Evolutionary conservation across 176 grass and related monocot species (phyloP).

Genomic region (Lolium multiflorum): DNA sequence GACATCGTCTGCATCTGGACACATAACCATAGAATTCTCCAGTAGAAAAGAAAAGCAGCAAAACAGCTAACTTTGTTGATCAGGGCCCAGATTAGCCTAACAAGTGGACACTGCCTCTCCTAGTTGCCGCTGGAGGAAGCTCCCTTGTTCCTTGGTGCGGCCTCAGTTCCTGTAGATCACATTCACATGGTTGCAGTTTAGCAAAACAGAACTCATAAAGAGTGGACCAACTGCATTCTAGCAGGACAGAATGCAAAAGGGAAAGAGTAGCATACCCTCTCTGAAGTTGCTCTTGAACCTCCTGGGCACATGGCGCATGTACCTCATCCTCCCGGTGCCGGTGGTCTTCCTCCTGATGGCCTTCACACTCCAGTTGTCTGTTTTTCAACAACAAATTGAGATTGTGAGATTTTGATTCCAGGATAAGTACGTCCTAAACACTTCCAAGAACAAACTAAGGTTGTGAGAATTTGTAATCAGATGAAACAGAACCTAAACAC

Average conservation of each 20-base stretch:
- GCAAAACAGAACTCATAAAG: background rate
- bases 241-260: background rate
- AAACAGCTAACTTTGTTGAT: constrained; percentile 37
- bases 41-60: constrained; percentile 37
- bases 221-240: too few species aligned
- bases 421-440: too few species aligned
- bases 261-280: constrained; percentile 61
- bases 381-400: background rate
- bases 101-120: background rate
- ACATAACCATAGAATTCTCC: constrained; percentile 29
- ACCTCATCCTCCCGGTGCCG: constrained; percentile 85
- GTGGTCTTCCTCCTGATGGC: constrained; percentile 92
- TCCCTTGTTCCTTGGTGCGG: constrained; percentile 69
- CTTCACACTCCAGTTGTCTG: constrained; percentile 95
- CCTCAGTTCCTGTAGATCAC: constrained; percentile 49
- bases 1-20: constrained; percentile 20
- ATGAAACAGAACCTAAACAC: background rate
- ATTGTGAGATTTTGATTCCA: background rate
- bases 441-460: too few species aligned
- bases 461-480: too few species aligned
- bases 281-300: constrained; percentile 94
- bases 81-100: background rate
- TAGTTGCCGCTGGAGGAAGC: constrained; percentile 57
- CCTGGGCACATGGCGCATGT: constrained; percentile 74
- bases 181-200: background rate